Evolutionary conservation across 1,139 yeast species (phyloP).

Genomic region (Saccharomyces pastorianus): DNA sequence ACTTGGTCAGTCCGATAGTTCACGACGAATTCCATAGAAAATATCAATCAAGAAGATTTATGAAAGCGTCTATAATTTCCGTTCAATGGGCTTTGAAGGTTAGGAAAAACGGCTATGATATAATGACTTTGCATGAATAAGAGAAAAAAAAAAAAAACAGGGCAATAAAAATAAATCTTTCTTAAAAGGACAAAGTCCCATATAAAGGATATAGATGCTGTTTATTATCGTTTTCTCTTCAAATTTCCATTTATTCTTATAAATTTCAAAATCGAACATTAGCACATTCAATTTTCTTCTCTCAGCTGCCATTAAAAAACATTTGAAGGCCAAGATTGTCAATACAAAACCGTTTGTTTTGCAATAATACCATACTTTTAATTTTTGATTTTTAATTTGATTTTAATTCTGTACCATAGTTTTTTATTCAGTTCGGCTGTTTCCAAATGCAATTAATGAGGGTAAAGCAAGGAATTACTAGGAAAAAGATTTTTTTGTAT

Average conservation of each 20-base stretch:
- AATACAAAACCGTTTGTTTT: no score
- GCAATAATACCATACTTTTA: neutral
- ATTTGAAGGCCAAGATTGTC: neutral
- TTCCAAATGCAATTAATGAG: neutral
- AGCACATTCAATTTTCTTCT: neutral
- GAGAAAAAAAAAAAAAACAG: neutral
- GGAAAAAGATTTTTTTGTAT: no score
- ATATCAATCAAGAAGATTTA: conserved; percentile 82
- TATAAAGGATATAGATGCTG: neutral
- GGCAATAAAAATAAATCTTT: neutral
- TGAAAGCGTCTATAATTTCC: conserved; percentile 84
- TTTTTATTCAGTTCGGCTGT: neutral
- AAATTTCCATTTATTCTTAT: neutral
- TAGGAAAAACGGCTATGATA: conserved; percentile 33
- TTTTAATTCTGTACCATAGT: neutral
- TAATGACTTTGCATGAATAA: conserved; percentile 33
- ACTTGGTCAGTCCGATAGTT: conserved; percentile 69
- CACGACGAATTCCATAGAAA: conserved; percentile 93
- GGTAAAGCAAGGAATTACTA: neutral
- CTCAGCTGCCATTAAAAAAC: neutral
- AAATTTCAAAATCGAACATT: neutral
- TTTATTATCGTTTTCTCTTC: neutral
- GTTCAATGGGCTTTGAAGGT: conserved; percentile 79
- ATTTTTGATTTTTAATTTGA: no score
- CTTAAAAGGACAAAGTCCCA: neutral